Base-by-base conservation (phyloP, 2,329 filamentous ascomycete genomes). In the Nigrospora osmanthi region DNA sequence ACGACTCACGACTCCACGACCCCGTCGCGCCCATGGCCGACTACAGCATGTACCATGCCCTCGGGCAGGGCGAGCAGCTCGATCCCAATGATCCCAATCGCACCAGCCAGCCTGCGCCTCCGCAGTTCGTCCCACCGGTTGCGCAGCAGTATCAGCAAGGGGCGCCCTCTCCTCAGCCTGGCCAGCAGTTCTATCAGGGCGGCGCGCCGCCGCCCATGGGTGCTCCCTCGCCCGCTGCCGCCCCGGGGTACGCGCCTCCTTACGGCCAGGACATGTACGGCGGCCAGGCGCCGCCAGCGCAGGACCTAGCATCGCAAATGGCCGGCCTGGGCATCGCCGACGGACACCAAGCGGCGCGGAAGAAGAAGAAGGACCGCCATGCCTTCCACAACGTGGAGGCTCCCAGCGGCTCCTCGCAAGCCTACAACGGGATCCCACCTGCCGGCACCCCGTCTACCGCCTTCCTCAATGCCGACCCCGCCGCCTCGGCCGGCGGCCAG, bases 351-450 rank as follows among this genome's bases (percentile, higher is more conserved):
- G 70, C 70, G 3, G 67, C 67, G 46, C 75, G 81, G 62, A 85
- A 74, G 65, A 88, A 90, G 75, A 97, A 95, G 80, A 96, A 95
- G 76, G 86, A 96, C 63, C 81, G 89, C 48, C 91, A 97, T 67
- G 91, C 90, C 51, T 87, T 95, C 65, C 91, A 97, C 64, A 84
- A 81, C 35, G 80, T 97, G 43, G 88, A 91, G 52, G 80, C 86
- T 17, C 75, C 83, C 12, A 73, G 73, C 6, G 80, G 81, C 41
- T 81, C 80, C 32, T 80, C 83, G 6, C 81, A 85, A 58, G 70
- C 80, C 11, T 87, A 86, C 67, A 83, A 84, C 60, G 83, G 80
- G 49, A 79, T 83, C 58, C 80, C 81, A 2, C 73, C 77, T 19
- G 69, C 71, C 11, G 78, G 73, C 30, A 72, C 72, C 19, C 71